Base-by-base conservation (phyloP, 2,329 filamentous ascomycete genomes). In the Bipolaris zeicola region DNA sequence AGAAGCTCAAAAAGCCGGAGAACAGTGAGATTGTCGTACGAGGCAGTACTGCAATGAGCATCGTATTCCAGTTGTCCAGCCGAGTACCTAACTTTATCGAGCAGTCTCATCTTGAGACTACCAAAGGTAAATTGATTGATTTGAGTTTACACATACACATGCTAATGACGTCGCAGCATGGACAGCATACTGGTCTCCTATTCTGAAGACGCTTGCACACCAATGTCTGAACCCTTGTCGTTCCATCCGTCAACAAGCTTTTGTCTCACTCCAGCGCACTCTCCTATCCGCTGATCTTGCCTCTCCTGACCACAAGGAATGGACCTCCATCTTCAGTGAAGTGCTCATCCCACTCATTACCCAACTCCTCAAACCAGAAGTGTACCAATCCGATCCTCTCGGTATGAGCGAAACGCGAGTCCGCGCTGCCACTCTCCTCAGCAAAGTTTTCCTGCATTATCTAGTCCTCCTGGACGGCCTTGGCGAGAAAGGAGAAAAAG, bases 321-420 rank as follows among this genome's bases (percentile, higher is more conserved):
- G 95, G 94, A 95, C 89, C 0, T 91, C 92, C 38, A 97, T 99
- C 49, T 99, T 99, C 75, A 87, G 88, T 61, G 90, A 97, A 72
- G 93, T 98, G 1, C 82, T 99, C 14, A 97, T 99, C 76, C 95
- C 95, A 1, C 82, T 99, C 13, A 94, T 98, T 60, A 83, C 89
- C 34, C 86, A 90, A 60, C 83, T 99, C 2, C 82, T 99, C 14
- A 97, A 96, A 75, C 95, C 95, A 0, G 95, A 99, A 76, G 89
- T 97, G 8, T 97, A 96, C 74, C 92, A 93, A 50, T 89, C 89
- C 1, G 95, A 99, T 73, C 89, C 91, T 1, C 82, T 90, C 34
- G 95, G 95, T 36, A 99, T 99, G 95, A 90, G 90, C 64, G 94
- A 98, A 76, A 98, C 95, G 49, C 85, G 95, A 41, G 91, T 98